Base-by-base conservation (phyloP, 31 red algal genomes). In the Pterothamnion heteromorphum region DNA sequence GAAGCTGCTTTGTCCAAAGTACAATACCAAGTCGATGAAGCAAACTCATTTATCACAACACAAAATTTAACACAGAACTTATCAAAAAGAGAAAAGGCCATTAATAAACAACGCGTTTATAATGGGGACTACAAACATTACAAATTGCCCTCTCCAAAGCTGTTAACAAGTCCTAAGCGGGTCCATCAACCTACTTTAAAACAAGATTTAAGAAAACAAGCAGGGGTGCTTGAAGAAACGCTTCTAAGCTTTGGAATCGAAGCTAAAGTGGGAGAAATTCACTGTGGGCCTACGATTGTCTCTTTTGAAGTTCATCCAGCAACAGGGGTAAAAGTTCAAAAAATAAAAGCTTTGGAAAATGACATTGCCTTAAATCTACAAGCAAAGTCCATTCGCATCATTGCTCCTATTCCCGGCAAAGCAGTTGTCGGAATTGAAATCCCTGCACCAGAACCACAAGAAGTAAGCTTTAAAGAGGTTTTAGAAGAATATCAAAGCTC, bases 271-370 rank as follows among this genome's bases (percentile, higher is more conserved):
- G 22, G 5, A 4, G 20, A 86, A 35, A 30, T 30, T 4, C 5
- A 9, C 74, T 14, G 24, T 37, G 89, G 89, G 21, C 89, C 89
- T 18, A 86, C 74, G 4, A 74, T 91, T 5, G 85, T 74, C 24
- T 9, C 85, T 18, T 91, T 85, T 35, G 89, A 91, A 91, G 28
- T 91, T 37, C 27, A 85, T 20, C 89, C 89, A 22, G 76, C 9
- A 24, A n/a, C 89, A 4, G 89, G 89, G 24, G 35, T n/a, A n/a
- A 89, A 74, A 43, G 74, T 89, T 26, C n/a, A 9, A 18, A 64
- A 64, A n/a, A 64, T 64, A 9, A 64, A 64, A 32, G 30, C 9
- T 24, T 26, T 83, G 18, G 80, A 83, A 24, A 24, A 83, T 83
- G 80, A 83, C 30, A 83, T 83, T 83, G 80, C 80, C 9, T 24